Percentiles rank a stretch among this genome's conserved stretches.
phyloP scores from a whole-genome alignment of 176 grass and related monocot genomes.

The Carex parvula region DNA sequence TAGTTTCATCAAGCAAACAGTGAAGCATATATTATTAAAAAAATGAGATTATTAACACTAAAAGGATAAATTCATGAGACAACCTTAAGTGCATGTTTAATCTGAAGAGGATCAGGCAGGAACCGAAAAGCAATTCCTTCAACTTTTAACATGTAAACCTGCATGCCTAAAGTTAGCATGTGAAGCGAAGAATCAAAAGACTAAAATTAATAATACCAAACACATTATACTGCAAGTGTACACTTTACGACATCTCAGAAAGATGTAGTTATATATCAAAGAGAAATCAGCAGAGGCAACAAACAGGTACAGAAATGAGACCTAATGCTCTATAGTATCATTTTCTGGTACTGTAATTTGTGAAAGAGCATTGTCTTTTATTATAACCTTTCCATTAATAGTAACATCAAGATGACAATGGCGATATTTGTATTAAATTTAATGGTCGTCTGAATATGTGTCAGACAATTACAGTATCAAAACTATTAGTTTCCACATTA shows the following conservation, averaged over 20 bases:
- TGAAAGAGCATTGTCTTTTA: not conserved
- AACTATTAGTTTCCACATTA: conserved; percentile 3
- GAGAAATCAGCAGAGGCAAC: not conserved
- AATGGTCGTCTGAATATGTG: not conserved
- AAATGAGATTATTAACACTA: conserved; percentile 22
- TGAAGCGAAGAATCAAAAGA: conserved; percentile 4
- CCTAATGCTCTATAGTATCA: not conserved
- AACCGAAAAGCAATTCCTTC: conserved; percentile 91
- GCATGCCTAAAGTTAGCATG: conserved; percentile 1
- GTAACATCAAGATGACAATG: not conserved
- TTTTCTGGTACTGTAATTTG: not conserved
- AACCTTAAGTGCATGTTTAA: conserved; percentile 86
- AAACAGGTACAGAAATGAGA: not conserved
- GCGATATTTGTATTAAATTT: not conserved
- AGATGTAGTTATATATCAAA: not conserved
- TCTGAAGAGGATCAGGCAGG: conserved; percentile 95
- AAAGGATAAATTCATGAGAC: conserved; percentile 16
- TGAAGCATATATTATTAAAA: not conserved
- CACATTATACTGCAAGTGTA: not conserved
- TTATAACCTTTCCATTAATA: not conserved
- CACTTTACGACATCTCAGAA: not conserved
- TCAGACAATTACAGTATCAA: not conserved
- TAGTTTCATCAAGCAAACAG: not conserved
- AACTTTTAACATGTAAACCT: conserved; percentile 99
- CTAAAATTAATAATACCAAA: not conserved